A percentile compares a stretch with the other conserved stretches of the same genome.
Conservation (phyloP, 768 basidiomycete genomes). For the Coprinopsis marcescibilis region DNA sequence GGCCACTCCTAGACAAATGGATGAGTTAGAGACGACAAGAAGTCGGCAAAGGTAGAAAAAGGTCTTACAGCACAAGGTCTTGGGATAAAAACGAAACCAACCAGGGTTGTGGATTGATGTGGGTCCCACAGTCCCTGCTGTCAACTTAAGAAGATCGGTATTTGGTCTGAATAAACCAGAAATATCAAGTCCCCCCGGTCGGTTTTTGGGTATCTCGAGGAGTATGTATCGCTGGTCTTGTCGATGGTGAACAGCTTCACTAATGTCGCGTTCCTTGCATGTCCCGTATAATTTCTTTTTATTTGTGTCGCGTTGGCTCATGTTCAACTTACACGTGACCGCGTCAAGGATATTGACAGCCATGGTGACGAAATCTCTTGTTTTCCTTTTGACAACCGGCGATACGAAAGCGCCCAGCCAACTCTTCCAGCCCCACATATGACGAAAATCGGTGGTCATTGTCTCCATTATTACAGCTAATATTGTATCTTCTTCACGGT, state of each 20-base stretch:
- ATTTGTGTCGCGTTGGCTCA: conserved; percentile 40
- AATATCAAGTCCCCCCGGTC: neutral
- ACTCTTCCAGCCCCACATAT: neutral
- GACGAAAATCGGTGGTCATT: neutral
- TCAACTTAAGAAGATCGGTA: conserved; percentile 25
- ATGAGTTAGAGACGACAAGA: conserved; percentile 9
- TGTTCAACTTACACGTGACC: conserved; percentile 53
- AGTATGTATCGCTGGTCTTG: conserved; percentile 19
- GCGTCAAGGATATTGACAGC: conserved; percentile 20
- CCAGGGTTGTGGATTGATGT: conserved; percentile 40
- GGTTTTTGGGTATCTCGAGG: conserved; percentile 15
- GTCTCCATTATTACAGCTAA: neutral
- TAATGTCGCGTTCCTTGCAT: conserved; percentile 18
- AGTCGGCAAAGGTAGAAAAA: conserved; percentile 9
- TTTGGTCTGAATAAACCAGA: conserved; percentile 5
- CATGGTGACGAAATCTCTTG: conserved; percentile 3
- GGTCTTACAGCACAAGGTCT: conserved; percentile 9
- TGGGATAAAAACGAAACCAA: conserved; percentile 12
- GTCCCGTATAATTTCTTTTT: conserved; percentile 31
- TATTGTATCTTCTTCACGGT: neutral
- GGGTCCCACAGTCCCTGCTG: conserved; percentile 40
- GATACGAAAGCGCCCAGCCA: neutral
- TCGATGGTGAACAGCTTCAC: neutral
- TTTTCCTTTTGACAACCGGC: neutral
- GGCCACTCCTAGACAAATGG: conserved; percentile 47